phyloP scores from a whole-genome alignment of 1,284 basidiomycete species.

The Coriolopsis trogii region DNA sequence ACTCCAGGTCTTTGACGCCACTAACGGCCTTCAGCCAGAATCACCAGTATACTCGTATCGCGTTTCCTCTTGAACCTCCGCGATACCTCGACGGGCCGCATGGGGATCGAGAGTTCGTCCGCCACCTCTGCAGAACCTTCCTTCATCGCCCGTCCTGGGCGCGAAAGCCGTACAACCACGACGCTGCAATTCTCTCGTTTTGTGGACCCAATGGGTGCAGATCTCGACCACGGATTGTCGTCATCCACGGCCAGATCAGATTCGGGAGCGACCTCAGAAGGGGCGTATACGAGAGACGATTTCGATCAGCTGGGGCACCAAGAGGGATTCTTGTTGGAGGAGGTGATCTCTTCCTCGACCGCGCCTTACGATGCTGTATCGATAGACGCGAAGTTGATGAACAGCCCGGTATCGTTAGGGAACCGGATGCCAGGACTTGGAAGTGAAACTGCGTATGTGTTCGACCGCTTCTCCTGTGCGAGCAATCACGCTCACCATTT shows the following conservation, averaged over 20 bases:
- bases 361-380: too few relatives aligned
- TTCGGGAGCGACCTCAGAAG: not conserved
- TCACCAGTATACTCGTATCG: conserved; percentile 18
- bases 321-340: too few relatives aligned
- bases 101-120: not conserved
- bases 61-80: conserved; percentile 23
- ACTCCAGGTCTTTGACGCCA: not conserved
- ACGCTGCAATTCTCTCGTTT: conserved; percentile 10
- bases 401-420: too few relatives aligned
- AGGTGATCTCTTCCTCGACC: too few relatives aligned
- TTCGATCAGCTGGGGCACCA: conserved; percentile 9
- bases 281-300: not conserved
- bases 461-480: too few relatives aligned
- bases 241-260: too few relatives aligned
- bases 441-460: too few relatives aligned
- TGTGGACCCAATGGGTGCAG: conserved; percentile 12
- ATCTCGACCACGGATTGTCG: conserved; percentile 7
- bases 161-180: too few relatives aligned
- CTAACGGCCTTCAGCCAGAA: not conserved
- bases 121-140: conserved; percentile 3
- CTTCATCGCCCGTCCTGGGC: not conserved
- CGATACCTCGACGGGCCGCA: too few relatives aligned
- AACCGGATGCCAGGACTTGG: too few relatives aligned
- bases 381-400: too few relatives aligned
- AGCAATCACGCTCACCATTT: too few relatives aligned